Evolutionary conservation across 148 eudicot species (phyloP).

Genomic region (Spergularia bocconei): DNA sequence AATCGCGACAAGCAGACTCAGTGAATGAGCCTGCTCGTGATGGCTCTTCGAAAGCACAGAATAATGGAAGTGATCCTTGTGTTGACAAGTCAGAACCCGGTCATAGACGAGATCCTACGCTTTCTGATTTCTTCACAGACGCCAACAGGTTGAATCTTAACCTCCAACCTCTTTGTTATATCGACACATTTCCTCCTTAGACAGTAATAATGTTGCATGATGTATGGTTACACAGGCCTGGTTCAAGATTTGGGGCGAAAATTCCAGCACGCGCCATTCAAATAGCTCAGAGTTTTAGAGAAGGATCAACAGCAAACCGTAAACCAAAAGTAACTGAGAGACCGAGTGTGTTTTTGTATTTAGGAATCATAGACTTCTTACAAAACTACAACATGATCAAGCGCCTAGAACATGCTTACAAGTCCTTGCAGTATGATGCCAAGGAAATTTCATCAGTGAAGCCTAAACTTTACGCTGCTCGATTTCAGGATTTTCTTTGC

Average conservation of each 20-base stretch:
- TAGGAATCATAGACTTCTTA: constrained; percentile 43
- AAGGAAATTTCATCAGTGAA: constrained; percentile 35
- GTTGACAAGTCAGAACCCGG: constrained; percentile 4
- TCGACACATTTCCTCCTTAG: background rate
- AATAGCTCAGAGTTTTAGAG: constrained; percentile 1
- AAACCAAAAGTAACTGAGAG: constrained; percentile 6
- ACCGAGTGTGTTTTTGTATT: constrained; percentile 24
- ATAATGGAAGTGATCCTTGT: constrained; percentile 18
- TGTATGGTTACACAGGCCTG: constrained; percentile 21
- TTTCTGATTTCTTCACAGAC: constrained; percentile 32
- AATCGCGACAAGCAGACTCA: constrained; percentile 5
- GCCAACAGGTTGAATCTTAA: constrained; percentile 29
- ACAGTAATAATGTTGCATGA: background rate
- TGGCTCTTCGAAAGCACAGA: constrained; percentile 3
- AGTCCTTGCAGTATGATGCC: constrained; percentile 35
- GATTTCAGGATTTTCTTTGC: constrained; percentile 39
- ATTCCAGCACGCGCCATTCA: constrained; percentile 31
- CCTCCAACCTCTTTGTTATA: no score
- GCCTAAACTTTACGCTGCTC: constrained; percentile 35
- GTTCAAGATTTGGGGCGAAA: constrained; percentile 32
- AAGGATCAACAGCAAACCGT: constrained; percentile 14
- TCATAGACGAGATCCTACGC: constrained; percentile 43
- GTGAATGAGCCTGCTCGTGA: background rate
- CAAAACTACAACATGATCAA: constrained; percentile 40
- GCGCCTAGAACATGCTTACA: constrained; percentile 40